Conservation (phyloP, 176 grass and related monocot species). For the Eremochloa ophiuroides region DNA sequence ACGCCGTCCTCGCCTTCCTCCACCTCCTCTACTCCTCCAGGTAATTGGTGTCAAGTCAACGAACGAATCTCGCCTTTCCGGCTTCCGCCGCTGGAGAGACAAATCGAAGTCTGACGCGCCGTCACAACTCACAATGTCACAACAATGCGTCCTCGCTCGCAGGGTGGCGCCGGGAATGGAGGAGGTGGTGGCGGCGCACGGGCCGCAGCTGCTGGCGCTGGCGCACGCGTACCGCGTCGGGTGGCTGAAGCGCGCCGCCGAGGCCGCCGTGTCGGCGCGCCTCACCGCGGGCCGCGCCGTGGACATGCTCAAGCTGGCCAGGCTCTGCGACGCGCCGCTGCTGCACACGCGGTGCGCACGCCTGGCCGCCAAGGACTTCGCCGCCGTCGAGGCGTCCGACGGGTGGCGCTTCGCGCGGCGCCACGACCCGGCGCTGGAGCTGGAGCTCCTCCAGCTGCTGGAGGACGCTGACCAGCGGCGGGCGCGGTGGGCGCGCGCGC, state of each 20-base stretch:
- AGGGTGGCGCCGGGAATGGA: conserved; percentile 20
- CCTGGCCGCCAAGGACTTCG: conserved; percentile 51
- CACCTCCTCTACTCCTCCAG: conserved; percentile 56
- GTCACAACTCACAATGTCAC: too few species aligned
- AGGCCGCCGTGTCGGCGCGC: conserved; percentile 45
- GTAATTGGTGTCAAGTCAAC: conserved; percentile 24
- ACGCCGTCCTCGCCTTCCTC: conserved; percentile 66
- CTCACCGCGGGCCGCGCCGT: conserved; percentile 48
- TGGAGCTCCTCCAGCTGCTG: conserved; percentile 55
- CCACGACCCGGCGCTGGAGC: conserved; percentile 59
- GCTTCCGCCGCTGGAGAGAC: too few species aligned
- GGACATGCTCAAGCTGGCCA: conserved; percentile 75
- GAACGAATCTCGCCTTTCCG: too few species aligned
- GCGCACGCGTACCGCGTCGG: conserved; percentile 70
- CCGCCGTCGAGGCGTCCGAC: conserved; percentile 51
- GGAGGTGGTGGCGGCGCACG: conserved; percentile 38
- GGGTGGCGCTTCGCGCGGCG: conserved; percentile 72
- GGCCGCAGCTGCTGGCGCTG: conserved; percentile 67
- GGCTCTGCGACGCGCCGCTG: conserved; percentile 74
- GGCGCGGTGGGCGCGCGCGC: conserved; percentile 45
- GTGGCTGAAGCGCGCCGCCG: conserved; percentile 73
- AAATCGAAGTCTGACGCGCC: background rate
- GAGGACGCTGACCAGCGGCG: conserved; percentile 46
- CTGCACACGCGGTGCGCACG: conserved; percentile 63
- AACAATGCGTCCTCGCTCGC: background rate